Base-by-base conservation (phyloP, 345 rosid species). In the Hibiscus mutabilis region DNA sequence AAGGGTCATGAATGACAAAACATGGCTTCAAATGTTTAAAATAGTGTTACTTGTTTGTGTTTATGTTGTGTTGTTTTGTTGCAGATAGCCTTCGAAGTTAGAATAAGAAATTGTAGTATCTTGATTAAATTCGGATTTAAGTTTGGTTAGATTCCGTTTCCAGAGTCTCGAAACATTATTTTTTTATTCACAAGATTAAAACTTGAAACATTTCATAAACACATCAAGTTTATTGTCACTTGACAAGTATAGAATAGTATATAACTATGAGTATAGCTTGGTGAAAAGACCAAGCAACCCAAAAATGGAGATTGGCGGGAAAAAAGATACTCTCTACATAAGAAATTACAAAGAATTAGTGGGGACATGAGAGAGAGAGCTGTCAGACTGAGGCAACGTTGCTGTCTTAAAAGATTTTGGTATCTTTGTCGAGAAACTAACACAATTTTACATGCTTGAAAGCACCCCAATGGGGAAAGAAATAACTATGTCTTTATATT, bases 401-500 rank as follows among this genome's bases (percentile, higher is more conserved):
- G 79, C 82, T 80, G 69, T 76, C 79, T 60, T 69, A 52, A 80
- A 68, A 63, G 72, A 80, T 80, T 49, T 22, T 53, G 65, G 77
- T 16, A 83, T 80, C 80, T 73, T 62, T 82, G 81, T 80, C 78
- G 71, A 79, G 76, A 64, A 61, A 46, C 74, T 18, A 53, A 66
- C 31, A 46, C 67, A 15, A 49, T 66, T 24, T 69, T 76, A 65
- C 47, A 61, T 58, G 66, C 25, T 72, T 63, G 61, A 52, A 37
- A 64, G 70, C 66, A 53, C 71, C 61, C 55, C n/a, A 52, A 13
- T 18, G 47, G 13, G 62, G 47, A 4, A 46, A 31, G 27, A 70
- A 25, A 42, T 56, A 21, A 56, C 2, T 21, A 56, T 21, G 33
- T 70, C 70, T 53, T 57, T 55, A 18, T 56, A 16, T 56, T 22